Evolutionary conservation across 78 protist species (phyloP).

Genomic region (Dictyostelium firmibasis): DNA sequence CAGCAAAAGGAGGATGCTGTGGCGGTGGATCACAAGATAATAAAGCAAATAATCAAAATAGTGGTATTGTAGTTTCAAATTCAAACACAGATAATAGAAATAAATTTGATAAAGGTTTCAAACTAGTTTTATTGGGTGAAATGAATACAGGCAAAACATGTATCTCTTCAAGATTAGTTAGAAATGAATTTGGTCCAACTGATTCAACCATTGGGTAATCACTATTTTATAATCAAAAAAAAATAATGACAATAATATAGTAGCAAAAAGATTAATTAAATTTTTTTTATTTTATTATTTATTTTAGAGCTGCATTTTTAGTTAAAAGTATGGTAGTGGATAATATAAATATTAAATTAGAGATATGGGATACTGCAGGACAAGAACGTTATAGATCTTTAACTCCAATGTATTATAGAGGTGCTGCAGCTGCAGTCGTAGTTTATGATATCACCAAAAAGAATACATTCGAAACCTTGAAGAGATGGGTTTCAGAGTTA

Average conservation of each 20-base stretch:
- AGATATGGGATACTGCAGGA: conserved; percentile 79
- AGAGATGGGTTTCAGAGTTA: conserved; percentile 71
- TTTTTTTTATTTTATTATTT: no score
- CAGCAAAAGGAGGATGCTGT: conserved; percentile 1
- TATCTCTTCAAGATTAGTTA: conserved; percentile 57
- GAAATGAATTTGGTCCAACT: conserved; percentile 74
- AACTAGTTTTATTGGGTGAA: conserved; percentile 59
- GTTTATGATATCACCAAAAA: conserved; percentile 73
- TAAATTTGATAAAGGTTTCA: conserved; percentile 66
- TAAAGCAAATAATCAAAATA: background rate
- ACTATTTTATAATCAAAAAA: background rate
- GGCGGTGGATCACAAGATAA: background rate
- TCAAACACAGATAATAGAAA: conserved; percentile 25
- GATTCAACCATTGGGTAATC: conserved; percentile 69
- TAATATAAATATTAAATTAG: conserved; percentile 50
- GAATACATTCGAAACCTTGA: conserved; percentile 69
- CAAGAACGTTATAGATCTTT: conserved; percentile 68
- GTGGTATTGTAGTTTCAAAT: background rate
- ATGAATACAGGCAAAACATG: conserved; percentile 69
- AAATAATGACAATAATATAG: no score
- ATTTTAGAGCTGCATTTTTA: conserved; percentile 67
- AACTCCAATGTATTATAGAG: conserved; percentile 73
- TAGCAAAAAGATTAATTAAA: no score
- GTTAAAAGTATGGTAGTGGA: conserved; percentile 24
- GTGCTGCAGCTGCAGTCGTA: conserved; percentile 71